Base-by-base conservation (phyloP, 2,329 filamentous ascomycete genomes). In the Claviceps quebecensis region DNA sequence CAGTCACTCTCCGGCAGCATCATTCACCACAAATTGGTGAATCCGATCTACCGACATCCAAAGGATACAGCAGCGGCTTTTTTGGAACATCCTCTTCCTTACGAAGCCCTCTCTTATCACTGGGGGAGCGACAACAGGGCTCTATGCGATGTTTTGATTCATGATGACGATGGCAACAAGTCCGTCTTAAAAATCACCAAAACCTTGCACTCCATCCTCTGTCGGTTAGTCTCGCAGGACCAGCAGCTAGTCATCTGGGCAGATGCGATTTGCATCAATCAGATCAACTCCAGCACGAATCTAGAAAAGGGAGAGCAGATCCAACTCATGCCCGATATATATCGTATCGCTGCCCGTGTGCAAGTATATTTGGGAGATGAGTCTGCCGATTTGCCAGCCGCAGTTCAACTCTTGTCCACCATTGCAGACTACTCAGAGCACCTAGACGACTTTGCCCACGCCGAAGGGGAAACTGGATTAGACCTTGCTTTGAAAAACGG, bases 221-320 rank as follows among this genome's bases (percentile, higher is more conserved):
- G 48, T 17, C 45, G 41, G 23, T 34, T 54, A 16, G 53, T 40
- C 11, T 47, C 45, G 22, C 22, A 51, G 2, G 53, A 53, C 38
- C 19, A 29, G 34, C 29, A 41, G 29, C 50, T 51, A n/a, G 17
- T 51, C 13, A 45, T 56, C n/a, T 56, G 55, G 55, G 53, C 48
- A 45, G 55, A 56, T 13, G 55, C 55, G n/a, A 51, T 55, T 36
- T 55, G 55, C 55, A 56, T 55, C 48, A 54, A 56, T 45, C 55
- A 56, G 23, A 50, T 52, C 16, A 41, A 48, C n/a, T 45, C 37
- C 19, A 43, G 29, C 19, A 43, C 43, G 34, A 54, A 54, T 36
- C 23, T 34, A n/a, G 53, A 54, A 47, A 54, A 54, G 48, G 48
- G 50, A n/a, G 51, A 51, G 34, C 48, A 54, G 39, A 54, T 54